Base-by-base conservation (phyloP, 1,139 yeast species). In the Hanseniaspora sp. region DNA sequence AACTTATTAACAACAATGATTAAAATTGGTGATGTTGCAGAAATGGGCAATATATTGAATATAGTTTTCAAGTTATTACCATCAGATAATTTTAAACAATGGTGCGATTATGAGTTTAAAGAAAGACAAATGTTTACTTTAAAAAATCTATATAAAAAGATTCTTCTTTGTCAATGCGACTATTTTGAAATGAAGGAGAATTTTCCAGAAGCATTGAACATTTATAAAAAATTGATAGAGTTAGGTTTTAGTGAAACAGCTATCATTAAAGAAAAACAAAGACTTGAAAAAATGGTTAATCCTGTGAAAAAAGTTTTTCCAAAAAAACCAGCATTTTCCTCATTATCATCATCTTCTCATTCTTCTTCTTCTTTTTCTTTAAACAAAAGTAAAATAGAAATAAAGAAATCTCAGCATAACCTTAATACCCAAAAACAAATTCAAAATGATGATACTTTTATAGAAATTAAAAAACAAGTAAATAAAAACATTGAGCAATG, bases 131-230 rank as follows among this genome's bases (percentile, higher is more conserved):
- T 75, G 7, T 87, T 83, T 64, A 67, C 77, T 0, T 73, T 82
- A 59, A 80, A 78, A 62, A 80, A 79, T 30, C 80, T 94, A 69
- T 86, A 88, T 82, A 70, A 76, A 30, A 90, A 88, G 66, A 72
- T 90, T 39, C 66, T 80, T 48, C 69, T 76, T 4, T 79, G 85
- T 58, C 78, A 80, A 61, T 97, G 96, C 0, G 96, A 92, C 63
- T 82, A 90, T 1, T 73, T 81, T 48, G 98, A 94, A 67, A 79
- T 80, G 67, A 65, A 82, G 58, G 98, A 94, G 63, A 76, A 75
- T 59, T 86, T 76, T 66, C 67, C 72, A 53, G 80, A 77, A 7
- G 83, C 97, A 0, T 72, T 86, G 41, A 72, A 69, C 0, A 67
- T 76, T 8, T 90, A 88, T 73, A 76, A 74, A 58, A 67, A 71